These are phyloP conservation scores for Thelephora terrestris DNA, from an alignment of 1,284 basidiomycete species.

Conservation along the genomic window DNA sequence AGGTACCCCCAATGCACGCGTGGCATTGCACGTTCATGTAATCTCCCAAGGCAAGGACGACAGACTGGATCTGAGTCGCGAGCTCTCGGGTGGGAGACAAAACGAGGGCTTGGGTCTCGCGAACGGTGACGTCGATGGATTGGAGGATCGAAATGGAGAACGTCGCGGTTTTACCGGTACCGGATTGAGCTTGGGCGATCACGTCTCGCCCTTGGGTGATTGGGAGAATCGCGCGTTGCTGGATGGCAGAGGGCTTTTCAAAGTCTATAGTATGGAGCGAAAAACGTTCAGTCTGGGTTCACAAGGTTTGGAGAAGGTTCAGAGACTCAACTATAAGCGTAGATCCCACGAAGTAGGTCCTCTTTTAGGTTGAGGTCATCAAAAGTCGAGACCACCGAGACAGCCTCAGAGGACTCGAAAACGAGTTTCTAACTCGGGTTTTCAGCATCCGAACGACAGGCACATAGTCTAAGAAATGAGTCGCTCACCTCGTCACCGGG, in stretches of 20 bases:
- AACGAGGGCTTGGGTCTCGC: conserved; percentile 95
- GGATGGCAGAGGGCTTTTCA: conserved; percentile 98
- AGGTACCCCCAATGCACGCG: conserved; percentile 97
- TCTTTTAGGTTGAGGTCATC: conserved; percentile 94
- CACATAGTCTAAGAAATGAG: background rate
- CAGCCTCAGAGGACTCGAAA: conserved; percentile 95
- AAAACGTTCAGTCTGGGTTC: background rate
- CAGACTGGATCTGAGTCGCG: conserved; percentile 98
- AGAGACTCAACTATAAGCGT: conserved; percentile 78
- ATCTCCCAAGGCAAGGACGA: conserved; percentile 93
- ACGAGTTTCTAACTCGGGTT: conserved; percentile 68
- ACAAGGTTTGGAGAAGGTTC: conserved; percentile 24
- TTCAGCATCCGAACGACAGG: conserved; percentile 3
- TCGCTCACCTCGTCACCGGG: conserved; percentile 60
- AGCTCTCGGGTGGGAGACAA: conserved; percentile 93
- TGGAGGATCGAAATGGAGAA: conserved; percentile 93
- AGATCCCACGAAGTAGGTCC: conserved; percentile 93
- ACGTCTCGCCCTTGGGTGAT: conserved; percentile 95
- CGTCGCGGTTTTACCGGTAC: conserved; percentile 99
- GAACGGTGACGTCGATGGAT: conserved; percentile 91
- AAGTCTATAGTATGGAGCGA: conserved; percentile 55
- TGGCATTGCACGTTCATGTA: conserved; percentile 99
- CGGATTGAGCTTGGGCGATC: conserved; percentile 97
- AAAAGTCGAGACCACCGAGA: conserved; percentile 80
- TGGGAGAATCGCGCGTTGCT: conserved; percentile 94